These are phyloP conservation scores for Kwoniella mangroviensis DNA, from an alignment of 768 basidiomycete species.

Conservation along the genomic window DNA sequence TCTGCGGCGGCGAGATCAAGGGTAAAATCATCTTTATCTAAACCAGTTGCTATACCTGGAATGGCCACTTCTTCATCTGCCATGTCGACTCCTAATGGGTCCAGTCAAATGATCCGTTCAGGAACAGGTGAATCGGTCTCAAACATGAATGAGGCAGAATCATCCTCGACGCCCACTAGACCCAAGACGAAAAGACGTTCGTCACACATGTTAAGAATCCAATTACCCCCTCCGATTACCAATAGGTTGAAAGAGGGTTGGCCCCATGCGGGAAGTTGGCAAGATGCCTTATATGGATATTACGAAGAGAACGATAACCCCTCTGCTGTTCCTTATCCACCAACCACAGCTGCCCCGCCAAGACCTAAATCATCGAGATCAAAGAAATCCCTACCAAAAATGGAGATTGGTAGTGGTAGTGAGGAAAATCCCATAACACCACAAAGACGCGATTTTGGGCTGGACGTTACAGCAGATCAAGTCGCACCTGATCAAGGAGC, in stretches of 20 bases:
- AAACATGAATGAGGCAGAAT: neutral
- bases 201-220: slow-evolving; percentile 23
- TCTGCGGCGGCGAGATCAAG: neutral
- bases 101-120: neutral
- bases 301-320: slow-evolving; percentile 26
- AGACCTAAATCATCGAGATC: slow-evolving; percentile 8
- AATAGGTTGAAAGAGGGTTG: slow-evolving; percentile 42
- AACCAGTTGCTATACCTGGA: slow-evolving; percentile 10
- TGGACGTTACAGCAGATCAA: slow-evolving; percentile 1
- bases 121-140: slow-evolving; percentile 4
- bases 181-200: slow-evolving; percentile 18
- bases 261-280: slow-evolving; percentile 51
- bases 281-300: slow-evolving; percentile 46
- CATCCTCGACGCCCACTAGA: slow-evolving; percentile 19
- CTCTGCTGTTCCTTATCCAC: neutral
- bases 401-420: neutral
- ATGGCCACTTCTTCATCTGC: neutral
- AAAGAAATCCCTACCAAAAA: slow-evolving; percentile 3
- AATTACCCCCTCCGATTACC: slow-evolving; percentile 31
- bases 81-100: neutral
- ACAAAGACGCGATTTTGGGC: neutral
- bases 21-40: slow-evolving; percentile 15
- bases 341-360: neutral
- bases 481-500: slow-evolving; percentile 2
- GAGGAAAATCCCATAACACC: slow-evolving; percentile 14